phyloP scores from a whole-genome alignment of 805 yeast genomes.

The Saturnispora galanensis region DNA sequence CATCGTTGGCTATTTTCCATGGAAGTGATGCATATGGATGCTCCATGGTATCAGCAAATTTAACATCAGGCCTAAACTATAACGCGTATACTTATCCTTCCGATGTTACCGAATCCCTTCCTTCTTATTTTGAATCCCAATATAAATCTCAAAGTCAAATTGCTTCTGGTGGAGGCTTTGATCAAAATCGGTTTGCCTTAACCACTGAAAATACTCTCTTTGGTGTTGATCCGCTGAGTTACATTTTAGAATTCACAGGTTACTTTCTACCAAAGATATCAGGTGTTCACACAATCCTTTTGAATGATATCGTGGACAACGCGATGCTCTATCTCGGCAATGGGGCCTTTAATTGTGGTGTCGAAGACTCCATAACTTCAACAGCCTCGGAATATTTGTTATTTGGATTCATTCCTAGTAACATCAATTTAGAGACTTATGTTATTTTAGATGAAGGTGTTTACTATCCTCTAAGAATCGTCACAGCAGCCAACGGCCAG shows the following conservation, averaged over 20 bases:
- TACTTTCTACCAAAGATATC: slow-evolving; percentile 19
- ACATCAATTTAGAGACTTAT: slow-evolving; percentile 7
- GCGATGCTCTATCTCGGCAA: slow-evolving; percentile 26
- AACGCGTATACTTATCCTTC: not conserved
- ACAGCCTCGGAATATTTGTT: not conserved
- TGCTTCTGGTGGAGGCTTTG: not conserved
- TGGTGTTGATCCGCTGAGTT: slow-evolving; percentile 1
- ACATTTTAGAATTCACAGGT: slow-evolving; percentile 14
- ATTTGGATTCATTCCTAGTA: not conserved
- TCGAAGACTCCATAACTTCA: not conserved
- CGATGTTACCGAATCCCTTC: not conserved
- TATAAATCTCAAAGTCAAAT: not conserved
- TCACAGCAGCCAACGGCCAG: not conserved
- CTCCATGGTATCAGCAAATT: not conserved
- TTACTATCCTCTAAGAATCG: slow-evolving; percentile 5
- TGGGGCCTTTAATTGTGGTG: slow-evolving; percentile 29
- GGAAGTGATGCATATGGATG: slow-evolving; percentile 1
- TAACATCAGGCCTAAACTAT: not conserved
- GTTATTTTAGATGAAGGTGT: slow-evolving; percentile 17
- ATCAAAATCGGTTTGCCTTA: not conserved
- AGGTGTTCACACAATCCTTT: slow-evolving; percentile 22
- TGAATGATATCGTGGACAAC: slow-evolving; percentile 23
- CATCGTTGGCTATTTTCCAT: not conserved
- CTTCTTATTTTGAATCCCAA: not conserved
- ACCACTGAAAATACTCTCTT: not conserved